Evolutionary conservation across 129 eudicot species (phyloP), one percentile per base, ranked within the genome.

Genomic region (Flaveria sonorensis): DNA sequence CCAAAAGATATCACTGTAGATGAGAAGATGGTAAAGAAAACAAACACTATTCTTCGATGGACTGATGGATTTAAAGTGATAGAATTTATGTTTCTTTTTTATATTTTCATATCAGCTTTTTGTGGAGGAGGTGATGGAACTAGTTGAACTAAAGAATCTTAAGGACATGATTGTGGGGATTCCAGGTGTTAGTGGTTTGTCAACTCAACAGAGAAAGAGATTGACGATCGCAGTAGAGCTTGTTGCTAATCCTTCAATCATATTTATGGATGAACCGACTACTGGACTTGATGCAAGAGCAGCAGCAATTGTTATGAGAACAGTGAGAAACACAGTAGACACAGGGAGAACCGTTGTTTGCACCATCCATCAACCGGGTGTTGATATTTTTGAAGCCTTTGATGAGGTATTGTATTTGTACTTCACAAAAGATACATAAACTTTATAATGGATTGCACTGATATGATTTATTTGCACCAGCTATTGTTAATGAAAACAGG

Each of bases 251-350:
- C 89, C 87, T 71, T 86, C 89, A 40, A 79, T 86, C 57, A 82
- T 86, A 74, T 79, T 86, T 72, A 79, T 86, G 89, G 89, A 86
- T 76, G 87, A 86, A 77, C 89, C 89, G 14, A 86, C 89, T 45
- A 79, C 89, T 16, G 89, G 89, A 21, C 84, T 86, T 30, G 89
- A 86, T 80, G 89, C 89, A 68, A 83, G 89, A 59, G 87, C 89
- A 32, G 89, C 89, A 42, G 87, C 89, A 16, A 86, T 86, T 18
- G 89, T 86, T 53, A 86, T 86, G 87, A 82, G 89, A 20, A 72
- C 86, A 20, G 89, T 86, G 1, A 79, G 86, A 79, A 86, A 86
- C 55, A 81, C 86, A 5, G 87, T 83, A 18, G 82, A 79, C 73
- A 86, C 89, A 0, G 87, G 87, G n/a, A 79, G 89, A 79, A 86